phyloP scores from a whole-genome alignment of 331 rosid genomes.

The Malus hybrid region DNA sequence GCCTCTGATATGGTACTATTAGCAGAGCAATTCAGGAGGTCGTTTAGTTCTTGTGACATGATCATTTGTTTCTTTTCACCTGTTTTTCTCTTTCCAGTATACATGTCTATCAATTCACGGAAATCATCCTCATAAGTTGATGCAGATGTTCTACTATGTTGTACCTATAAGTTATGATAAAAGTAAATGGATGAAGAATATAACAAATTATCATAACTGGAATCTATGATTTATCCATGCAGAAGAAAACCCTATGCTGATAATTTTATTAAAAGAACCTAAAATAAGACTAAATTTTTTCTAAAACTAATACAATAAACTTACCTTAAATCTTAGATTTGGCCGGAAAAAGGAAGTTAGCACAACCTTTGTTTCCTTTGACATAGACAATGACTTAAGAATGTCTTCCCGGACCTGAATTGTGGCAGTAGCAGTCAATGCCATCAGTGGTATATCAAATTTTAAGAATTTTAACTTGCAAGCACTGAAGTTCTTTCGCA shows the following conservation, averaged over 20 bases:
- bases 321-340: slow-evolving; percentile 68
- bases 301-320: slow-evolving; percentile 7
- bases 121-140: slow-evolving; percentile 70
- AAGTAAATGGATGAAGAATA: not conserved
- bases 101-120: slow-evolving; percentile 41
- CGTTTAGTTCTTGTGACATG: slow-evolving; percentile 25
- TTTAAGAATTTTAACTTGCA: slow-evolving; percentile 49
- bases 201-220: not conserved
- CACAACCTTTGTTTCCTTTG: slow-evolving; percentile 64
- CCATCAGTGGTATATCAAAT: slow-evolving; percentile 81
- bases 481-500: slow-evolving; percentile 67
- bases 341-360: slow-evolving; percentile 81
- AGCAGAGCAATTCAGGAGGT: slow-evolving; percentile 28
- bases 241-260: not conserved
- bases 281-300: not conserved
- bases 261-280: not conserved
- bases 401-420: slow-evolving; percentile 68
- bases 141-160: slow-evolving; percentile 62
- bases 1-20: slow-evolving; percentile 26
- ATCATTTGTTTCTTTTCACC: slow-evolving; percentile 32
- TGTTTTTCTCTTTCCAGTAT: slow-evolving; percentile 33
- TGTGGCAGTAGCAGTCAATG: slow-evolving; percentile 95
- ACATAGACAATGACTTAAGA: slow-evolving; percentile 58
- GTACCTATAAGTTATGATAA: slow-evolving; percentile 40
- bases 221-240: not conserved